A percentile compares a stretch with the other conserved stretches of the same genome.
Conservation (phyloP, 305 asterid genomes). For the Fraxinus xanthoxyloides region DNA sequence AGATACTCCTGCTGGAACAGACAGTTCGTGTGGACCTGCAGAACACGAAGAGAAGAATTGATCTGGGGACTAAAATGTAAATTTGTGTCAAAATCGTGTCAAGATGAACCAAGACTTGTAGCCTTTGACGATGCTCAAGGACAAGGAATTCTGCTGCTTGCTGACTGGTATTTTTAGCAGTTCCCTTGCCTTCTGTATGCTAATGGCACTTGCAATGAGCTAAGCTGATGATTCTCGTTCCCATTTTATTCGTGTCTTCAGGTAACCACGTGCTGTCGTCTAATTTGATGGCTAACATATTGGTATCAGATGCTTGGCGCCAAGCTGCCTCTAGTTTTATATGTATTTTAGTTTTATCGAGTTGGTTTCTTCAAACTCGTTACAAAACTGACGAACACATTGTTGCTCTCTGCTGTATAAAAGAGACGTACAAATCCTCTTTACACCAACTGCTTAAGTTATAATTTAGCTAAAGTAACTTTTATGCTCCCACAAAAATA, state of each 20-base stretch:
- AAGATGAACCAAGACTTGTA: constrained; percentile 27
- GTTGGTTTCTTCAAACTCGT: not conserved
- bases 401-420: constrained; percentile 10
- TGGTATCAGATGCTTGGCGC: not conserved
- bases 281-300: constrained; percentile 2
- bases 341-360: not conserved
- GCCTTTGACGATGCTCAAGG: constrained; percentile 12
- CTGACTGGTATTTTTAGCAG: constrained; percentile 21
- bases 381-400: constrained; percentile 3
- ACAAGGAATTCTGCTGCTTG: constrained; percentile 29
- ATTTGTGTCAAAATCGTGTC: constrained; percentile 29
- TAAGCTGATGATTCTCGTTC: constrained; percentile 16
- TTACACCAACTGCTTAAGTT: not conserved
- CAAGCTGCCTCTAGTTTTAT: not conserved
- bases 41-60: constrained; percentile 27
- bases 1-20: constrained; percentile 24
- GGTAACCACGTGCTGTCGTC: not conserved
- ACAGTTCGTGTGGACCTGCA: constrained; percentile 29
- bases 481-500: not conserved
- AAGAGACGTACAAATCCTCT: constrained; percentile 17
- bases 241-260: constrained; percentile 18
- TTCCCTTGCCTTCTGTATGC: not conserved
- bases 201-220: constrained; percentile 20
- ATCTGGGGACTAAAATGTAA: constrained; percentile 30
- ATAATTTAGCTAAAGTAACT: not conserved